Base-by-base conservation (phyloP, 768 basidiomycete species). In the Mrakia gelida region DNA sequence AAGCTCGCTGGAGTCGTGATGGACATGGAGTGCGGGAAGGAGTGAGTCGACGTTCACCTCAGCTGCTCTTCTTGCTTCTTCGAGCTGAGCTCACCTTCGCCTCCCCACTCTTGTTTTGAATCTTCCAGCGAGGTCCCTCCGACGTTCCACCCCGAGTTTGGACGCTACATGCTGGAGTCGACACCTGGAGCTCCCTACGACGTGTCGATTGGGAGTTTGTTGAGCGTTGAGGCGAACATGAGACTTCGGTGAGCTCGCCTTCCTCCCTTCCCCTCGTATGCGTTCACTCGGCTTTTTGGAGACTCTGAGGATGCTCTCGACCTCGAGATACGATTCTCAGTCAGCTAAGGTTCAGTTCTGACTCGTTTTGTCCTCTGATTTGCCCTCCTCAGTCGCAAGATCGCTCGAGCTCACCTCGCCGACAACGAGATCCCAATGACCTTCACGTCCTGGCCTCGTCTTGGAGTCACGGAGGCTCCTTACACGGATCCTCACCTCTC, bases 121-220 rank as follows among this genome's bases (percentile, higher is more conserved):
- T 30, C 21, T 71, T 56, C 41, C 38, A 43, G 41, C 45, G 73
- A 75, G 59, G 72, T 70, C 15, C 75, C 65, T 34, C 97, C 97
- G 2, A 92, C 91, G 18, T 98, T 95, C 82, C 97, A 98, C 83
- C 96, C 96, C 26, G 97, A 99, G 85, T 99, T 98, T 86, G 97
- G 97, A 59, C 89, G 95, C 56, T 98, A 93, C 86, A 99, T 99
- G 97, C 88, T 99, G 73, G 97, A 99, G 84, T 94, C 94, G 3
- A 99, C 96, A 0, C 97, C 97, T 0, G 97, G 97, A 3, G 90
- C 91, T 71, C 97, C 97, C 2, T 98, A 98, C 86, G 92, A 93
- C 8, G 94, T 93, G 15, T 91, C 89, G 23, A 89, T 98, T 59
- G 87, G 88, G 34, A 94, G 96, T 84, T 88, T 98, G 28, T 87